Conservation (phyloP, 179 eudicot genomes). For the Heliamphora pulchella region DNA sequence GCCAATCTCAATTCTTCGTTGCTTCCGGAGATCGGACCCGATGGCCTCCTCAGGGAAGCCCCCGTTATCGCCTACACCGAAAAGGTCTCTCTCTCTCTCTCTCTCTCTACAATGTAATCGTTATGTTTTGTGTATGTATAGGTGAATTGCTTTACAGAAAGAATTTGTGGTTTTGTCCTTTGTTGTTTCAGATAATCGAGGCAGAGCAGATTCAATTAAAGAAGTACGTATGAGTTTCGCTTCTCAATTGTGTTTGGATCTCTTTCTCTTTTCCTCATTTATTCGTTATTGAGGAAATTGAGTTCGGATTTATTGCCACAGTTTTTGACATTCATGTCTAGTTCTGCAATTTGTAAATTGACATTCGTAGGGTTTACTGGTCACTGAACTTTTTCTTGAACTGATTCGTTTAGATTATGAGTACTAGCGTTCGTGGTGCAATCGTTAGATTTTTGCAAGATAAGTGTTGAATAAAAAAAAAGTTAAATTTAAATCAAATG, state of each 20-base stretch:
- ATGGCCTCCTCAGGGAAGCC: conserved; percentile 74
- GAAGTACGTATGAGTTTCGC: conserved; percentile 45
- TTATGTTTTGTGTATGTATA: not conserved
- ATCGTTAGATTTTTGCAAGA: too few species aligned
- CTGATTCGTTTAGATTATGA: too few species aligned
- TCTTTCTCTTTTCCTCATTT: not conserved
- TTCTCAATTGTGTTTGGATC: not conserved
- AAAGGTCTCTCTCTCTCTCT: conserved; percentile 37
- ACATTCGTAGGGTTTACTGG: too few species aligned
- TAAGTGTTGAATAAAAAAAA: too few species aligned
- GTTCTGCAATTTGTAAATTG: not conserved
- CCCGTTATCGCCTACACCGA: conserved; percentile 88
- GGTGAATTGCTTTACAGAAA: not conserved
- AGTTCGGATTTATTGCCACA: not conserved
- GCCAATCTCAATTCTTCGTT: conserved; percentile 18
- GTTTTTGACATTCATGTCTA: not conserved
- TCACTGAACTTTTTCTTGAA: too few species aligned
- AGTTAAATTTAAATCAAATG: too few species aligned
- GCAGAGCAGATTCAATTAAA: conserved; percentile 70
- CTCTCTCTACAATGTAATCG: not conserved
- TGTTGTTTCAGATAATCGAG: conserved; percentile 57
- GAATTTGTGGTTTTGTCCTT: conserved; percentile 10
- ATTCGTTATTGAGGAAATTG: not conserved
- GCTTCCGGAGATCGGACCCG: conserved; percentile 73
- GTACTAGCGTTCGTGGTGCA: too few species aligned